Percentiles rank a stretch among this genome's conserved stretches.
phyloP scores from a whole-genome alignment of 805 yeast genomes.

The Alloascoidea hylecoeti region DNA sequence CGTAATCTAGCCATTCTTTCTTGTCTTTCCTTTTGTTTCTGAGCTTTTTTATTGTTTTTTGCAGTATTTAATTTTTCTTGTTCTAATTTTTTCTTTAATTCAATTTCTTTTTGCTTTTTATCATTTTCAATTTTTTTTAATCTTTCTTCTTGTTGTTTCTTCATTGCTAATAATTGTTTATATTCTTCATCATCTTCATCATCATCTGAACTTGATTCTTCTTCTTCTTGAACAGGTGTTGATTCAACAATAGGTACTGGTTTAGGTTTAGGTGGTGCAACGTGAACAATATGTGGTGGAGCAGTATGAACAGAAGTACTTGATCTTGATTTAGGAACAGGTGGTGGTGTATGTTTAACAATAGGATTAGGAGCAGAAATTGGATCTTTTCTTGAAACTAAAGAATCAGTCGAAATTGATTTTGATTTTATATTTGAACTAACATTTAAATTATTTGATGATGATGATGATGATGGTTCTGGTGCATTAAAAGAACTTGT shows the following conservation, averaged over 20 bases:
- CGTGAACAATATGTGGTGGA: background rate
- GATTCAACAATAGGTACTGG: background rate
- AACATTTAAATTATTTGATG: background rate
- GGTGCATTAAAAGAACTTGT: constrained; percentile 2
- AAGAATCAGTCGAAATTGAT: background rate
- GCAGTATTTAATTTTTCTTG: constrained; percentile 5
- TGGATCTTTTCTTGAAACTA: background rate
- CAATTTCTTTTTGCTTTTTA: constrained; percentile 11
- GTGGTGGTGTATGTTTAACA: background rate
- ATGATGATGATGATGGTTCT: background rate
- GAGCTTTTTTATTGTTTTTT: constrained; percentile 11
- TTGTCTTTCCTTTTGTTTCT: constrained; percentile 6
- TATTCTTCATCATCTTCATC: constrained; percentile 15
- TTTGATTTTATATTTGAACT: background rate
- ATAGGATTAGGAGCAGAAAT: constrained; percentile 1
- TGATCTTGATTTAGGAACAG: background rate
- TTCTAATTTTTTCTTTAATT: constrained; percentile 11
- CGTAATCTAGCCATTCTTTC: constrained; percentile 5
- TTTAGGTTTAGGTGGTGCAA: background rate
- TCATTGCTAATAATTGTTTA: constrained; percentile 8
- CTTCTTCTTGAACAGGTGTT: background rate
- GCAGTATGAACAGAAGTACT: background rate
- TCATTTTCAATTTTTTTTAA: constrained; percentile 11
- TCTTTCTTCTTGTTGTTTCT: constrained; percentile 9
- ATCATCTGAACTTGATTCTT: constrained; percentile 1